A percentile compares a stretch with the other conserved stretches of the same genome.
These are phyloP conservation scores for Carex pumila DNA, from an alignment of 176 grass and related monocot genomes.

Conservation along the genomic window DNA sequence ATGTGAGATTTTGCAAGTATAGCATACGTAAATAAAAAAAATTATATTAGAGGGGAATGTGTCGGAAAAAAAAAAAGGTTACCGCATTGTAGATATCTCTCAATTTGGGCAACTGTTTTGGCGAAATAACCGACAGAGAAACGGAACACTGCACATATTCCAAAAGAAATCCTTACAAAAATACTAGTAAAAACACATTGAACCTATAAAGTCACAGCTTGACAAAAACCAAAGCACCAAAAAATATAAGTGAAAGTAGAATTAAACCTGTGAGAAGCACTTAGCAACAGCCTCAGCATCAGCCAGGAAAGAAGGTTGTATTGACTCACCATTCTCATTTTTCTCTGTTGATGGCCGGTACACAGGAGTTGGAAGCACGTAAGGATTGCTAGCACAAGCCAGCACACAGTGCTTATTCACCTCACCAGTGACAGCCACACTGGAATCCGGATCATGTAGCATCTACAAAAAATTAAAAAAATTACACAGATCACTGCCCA, in stretches of 20 bases:
- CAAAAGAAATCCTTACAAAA: conserved; percentile 23
- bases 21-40: neutral
- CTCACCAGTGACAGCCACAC: conserved; percentile 28
- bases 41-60: too few species aligned
- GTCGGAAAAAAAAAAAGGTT: neutral
- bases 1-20: neutral
- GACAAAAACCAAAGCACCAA: conserved; percentile 17
- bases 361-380: conserved; percentile 71
- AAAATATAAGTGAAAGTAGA: conserved; percentile 17
- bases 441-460: neutral
- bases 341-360: conserved; percentile 48
- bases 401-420: conserved; percentile 88
- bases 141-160: conserved; percentile 56
- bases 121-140: conserved; percentile 83
- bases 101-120: conserved; percentile 81
- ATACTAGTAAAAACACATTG: neutral
- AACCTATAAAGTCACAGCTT: neutral
- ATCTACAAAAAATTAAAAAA: conserved; percentile 1
- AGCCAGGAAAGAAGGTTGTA: conserved; percentile 46
- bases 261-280: conserved; percentile 70
- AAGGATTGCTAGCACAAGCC: conserved; percentile 86
- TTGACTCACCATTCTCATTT: conserved; percentile 49
- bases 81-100: conserved; percentile 90
- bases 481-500: neutral
- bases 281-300: conserved; percentile 77